Conservation (phyloP, 208 protist species). For the Chromosphaera perkinsii region DNA sequence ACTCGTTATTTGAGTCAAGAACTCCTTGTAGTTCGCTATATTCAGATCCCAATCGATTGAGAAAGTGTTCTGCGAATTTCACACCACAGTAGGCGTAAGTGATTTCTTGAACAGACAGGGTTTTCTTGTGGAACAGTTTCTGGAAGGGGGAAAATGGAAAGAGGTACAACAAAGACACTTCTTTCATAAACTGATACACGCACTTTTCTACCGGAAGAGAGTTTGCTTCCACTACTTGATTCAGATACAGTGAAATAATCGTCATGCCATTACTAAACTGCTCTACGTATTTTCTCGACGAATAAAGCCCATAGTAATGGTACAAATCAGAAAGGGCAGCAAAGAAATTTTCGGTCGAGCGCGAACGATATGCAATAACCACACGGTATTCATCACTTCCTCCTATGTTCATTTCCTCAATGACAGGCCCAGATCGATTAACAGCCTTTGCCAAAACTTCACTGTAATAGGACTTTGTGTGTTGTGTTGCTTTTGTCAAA, state of each 20-base stretch:
- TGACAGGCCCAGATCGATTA: constrained; percentile 22
- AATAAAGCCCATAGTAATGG: constrained; percentile 29
- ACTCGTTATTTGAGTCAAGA: constrained; percentile 3
- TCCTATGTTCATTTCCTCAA: background rate
- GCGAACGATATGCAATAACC: constrained; percentile 20
- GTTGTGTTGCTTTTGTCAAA: background rate
- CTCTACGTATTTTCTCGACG: constrained; percentile 25
- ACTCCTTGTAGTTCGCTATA: background rate
- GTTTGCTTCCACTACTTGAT: constrained; percentile 10
- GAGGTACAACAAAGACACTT: constrained; percentile 15
- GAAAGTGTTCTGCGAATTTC: constrained; percentile 32
- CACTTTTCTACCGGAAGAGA: background rate
- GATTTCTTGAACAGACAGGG: constrained; percentile 12
- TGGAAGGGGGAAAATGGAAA: constrained; percentile 10
- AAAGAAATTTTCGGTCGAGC: constrained; percentile 7
- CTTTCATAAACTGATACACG: constrained; percentile 10
- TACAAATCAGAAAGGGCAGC: constrained; percentile 16
- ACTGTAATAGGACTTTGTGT: constrained; percentile 10
- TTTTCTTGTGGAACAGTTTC: constrained; percentile 1
- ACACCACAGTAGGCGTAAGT: constrained; percentile 20
- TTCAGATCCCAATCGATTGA: constrained; percentile 30
- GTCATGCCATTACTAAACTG: constrained; percentile 28
- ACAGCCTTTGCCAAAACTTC: constrained; percentile 21
- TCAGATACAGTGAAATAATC: constrained; percentile 18
- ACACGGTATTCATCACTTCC: constrained; percentile 3